Base-by-base conservation (phyloP, 352 stramenopile species). In the Phytophthora idaei region DNA sequence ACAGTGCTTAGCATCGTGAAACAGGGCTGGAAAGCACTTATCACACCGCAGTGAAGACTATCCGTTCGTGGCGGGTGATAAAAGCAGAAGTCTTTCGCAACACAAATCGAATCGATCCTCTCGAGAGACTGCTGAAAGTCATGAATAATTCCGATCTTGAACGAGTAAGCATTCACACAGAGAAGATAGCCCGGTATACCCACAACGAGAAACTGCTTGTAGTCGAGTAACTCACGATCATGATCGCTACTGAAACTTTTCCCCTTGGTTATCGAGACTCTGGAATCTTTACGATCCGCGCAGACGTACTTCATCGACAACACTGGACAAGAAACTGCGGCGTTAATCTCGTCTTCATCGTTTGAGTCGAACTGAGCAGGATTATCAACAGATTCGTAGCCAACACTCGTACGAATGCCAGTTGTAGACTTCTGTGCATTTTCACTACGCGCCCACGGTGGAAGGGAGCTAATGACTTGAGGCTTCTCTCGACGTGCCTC, bases 391-490 rank as follows among this genome's bases (percentile, higher is more conserved):
- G 34, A 50, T 48, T n/a, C 42, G 6, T 67, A 67, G 37, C 21
- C 56, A 10, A 12, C 14, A 25, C 28, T 11, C 29, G 12, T 36
- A 11, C 10, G 9, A 29, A 7, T 31, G 11, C n/a, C 17, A 56
- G 10, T 28, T 41, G 12, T 27, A 53, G 66, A 70, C 31, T 71
- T 69, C 5, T 81, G 66, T 5, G 71, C 69, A 6, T 77, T 72
- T 50, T 88, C 69, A 61, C 75, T 86, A 55, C 78, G 68, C 9
- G 77, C 85, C 85, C 85, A 95, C 1, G 72, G 63, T 8, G 83
- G 85, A 25, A 95, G 61, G 29, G 83, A 90, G 48, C 78, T 92
- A 39, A 91, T 81, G 17, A 92, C 78, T 46, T 82, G 85, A n/a
- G 81, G 80, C 8, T 78, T 81, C 1, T 87, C 67, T 32, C 61